phyloP scores from a whole-genome alignment of 805 yeast species.

The Candida silvicultrix region DNA sequence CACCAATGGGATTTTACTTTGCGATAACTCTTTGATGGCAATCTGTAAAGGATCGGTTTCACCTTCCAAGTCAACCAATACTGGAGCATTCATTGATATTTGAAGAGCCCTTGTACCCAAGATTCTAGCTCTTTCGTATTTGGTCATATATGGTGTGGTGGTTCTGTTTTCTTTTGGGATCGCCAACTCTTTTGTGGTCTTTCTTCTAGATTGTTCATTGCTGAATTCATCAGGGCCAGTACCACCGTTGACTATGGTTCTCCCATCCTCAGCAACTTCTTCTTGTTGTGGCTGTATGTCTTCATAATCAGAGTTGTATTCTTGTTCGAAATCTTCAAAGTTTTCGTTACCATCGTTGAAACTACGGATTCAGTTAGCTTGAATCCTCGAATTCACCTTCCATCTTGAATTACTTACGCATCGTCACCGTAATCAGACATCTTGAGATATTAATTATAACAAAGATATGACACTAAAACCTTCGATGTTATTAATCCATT shows the following conservation, averaged over 20 bases:
- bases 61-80: conserved; percentile 95
- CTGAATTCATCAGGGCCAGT: conserved; percentile 50
- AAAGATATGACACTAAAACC: background rate
- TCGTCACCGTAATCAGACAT: conserved; percentile 56
- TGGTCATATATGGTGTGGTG: conserved; percentile 98
- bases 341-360: conserved; percentile 68
- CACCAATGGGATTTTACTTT: conserved; percentile 90
- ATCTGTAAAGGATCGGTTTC: conserved; percentile 98
- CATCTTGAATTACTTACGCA: conserved; percentile 27
- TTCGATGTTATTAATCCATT: background rate
- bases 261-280: conserved; percentile 55
- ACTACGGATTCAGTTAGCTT: conserved; percentile 14
- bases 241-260: conserved; percentile 67
- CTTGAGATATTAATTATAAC: background rate
- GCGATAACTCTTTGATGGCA: conserved; percentile 94
- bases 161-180: conserved; percentile 84
- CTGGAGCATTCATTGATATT: conserved; percentile 98
- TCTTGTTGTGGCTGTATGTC: conserved; percentile 30
- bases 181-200: conserved; percentile 73
- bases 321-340: conserved; percentile 80
- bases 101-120: conserved; percentile 97
- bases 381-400: no score
- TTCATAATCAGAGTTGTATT: conserved; percentile 73
- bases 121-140: conserved; percentile 96
- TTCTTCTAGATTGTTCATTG: conserved; percentile 37